Base-by-base conservation (phyloP, 2,329 filamentous ascomycete genomes). In the Hymenoscyphus repandus region DNA sequence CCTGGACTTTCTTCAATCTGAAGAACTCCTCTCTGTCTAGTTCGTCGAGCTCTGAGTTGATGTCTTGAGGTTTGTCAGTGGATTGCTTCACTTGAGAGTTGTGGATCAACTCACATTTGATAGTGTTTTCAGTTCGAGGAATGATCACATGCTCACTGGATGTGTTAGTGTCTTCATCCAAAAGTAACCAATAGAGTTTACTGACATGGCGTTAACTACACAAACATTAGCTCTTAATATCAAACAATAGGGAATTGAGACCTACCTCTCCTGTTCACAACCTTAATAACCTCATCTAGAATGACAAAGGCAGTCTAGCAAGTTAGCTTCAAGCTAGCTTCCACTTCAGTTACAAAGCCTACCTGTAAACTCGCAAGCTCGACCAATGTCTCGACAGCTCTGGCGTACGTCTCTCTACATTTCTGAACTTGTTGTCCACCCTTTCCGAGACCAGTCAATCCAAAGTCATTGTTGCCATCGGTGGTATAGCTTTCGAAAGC, bases 21-120 rank as follows among this genome's bases (percentile, higher is more conserved):
- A 96, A 99, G 70, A 99, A 99, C 68, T 99, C 93, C 69, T 97
- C 93, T 75, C 93, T 83, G 71, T 97, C 95, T 45, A 99, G 77
- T 72, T 99, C 93, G 67, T 99, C 93, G 13, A 99, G 80, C 69
- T 99, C 93, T 1, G 92, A 96, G 73, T 97, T 97, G 78, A 97
- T 97, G 66, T 97, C 83, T 86, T 52, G 46, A 41, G 32, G 34
- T 53, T 47, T 53, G 44, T 37, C 45, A 58, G 15, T 46, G 59
- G 51, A 57, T 42, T 17, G 36, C 13, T 27, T 18, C 15, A 37
- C 31, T 37, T 17, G 5, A 10, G 7, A 20, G 30, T 31, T 36
- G 34, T n/a, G 11, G 11, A 32, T 10, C 39, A 33, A 63, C 79
- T 60, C 73, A 85, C 85, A 99, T 73, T 96, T 96, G 75, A 99